These are phyloP conservation scores for Histomonas meleagridis DNA, from an alignment of 208 protist species.

Conservation along the genomic window DNA sequence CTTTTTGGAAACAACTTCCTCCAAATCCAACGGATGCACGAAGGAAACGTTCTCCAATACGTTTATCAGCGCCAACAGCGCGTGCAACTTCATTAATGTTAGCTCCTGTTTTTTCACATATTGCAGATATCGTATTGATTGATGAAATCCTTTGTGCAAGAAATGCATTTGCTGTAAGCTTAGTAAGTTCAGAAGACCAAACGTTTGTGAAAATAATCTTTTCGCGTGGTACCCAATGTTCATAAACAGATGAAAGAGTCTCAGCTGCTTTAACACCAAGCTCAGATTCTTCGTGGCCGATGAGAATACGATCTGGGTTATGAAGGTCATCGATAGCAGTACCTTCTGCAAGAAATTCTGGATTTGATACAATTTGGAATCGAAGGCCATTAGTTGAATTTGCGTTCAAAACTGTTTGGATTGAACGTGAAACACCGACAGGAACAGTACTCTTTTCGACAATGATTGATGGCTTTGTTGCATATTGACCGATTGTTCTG, in stretches of 20 bases:
- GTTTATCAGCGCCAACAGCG: constrained; percentile 60
- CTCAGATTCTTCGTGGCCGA: constrained; percentile 66
- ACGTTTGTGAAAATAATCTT: constrained; percentile 77
- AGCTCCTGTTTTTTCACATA: constrained; percentile 52
- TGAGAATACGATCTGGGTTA: constrained; percentile 80
- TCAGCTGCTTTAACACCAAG: constrained; percentile 53
- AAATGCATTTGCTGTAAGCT: constrained; percentile 86
- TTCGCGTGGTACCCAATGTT: constrained; percentile 68
- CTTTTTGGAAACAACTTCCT: constrained; percentile 73
- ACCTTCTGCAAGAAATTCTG: constrained; percentile 89
- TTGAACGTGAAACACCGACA: constrained; percentile 55
- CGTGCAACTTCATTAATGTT: constrained; percentile 52
- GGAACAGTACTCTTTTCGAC: constrained; percentile 83
- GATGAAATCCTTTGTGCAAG: constrained; percentile 86
- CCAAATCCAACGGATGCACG: constrained; percentile 63
- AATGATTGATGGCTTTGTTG: constrained; percentile 62
- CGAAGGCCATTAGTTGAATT: constrained; percentile 42
- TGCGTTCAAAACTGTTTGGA: constrained; percentile 53
- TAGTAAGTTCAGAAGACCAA: constrained; percentile 85
- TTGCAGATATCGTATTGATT: constrained; percentile 74
- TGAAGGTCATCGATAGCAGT: constrained; percentile 72
- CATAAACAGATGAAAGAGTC: constrained; percentile 52
- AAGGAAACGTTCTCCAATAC: constrained; percentile 78
- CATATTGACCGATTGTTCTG: not conserved
- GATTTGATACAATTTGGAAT: constrained; percentile 84